Percentiles rank a stretch among this genome's conserved stretches.
phyloP scores from a whole-genome alignment of 83 land plant genomes.

The Thuja plicata region DNA sequence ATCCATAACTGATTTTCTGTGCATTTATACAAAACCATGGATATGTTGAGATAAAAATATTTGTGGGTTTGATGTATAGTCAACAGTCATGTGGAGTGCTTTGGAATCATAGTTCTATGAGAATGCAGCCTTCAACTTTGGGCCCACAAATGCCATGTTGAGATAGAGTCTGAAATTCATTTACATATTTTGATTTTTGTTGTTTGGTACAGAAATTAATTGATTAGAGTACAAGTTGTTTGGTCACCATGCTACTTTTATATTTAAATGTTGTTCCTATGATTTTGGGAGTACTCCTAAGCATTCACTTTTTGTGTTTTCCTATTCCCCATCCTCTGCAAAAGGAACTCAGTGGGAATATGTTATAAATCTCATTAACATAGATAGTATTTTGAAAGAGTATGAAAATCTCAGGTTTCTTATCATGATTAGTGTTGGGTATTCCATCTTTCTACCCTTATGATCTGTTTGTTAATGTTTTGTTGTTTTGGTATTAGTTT shows the following conservation, averaged over 20 bases:
- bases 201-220: background rate
- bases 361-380: too few relatives aligned
- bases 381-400: too few relatives aligned
- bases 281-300: background rate
- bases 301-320: background rate
- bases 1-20: background rate
- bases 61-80: background rate
- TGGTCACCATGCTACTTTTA: background rate
- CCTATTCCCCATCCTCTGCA: too few relatives aligned
- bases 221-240: background rate
- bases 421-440: too few relatives aligned
- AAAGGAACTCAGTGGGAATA: too few relatives aligned
- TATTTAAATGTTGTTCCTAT: background rate
- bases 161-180: background rate
- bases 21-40: background rate
- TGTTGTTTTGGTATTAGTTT: too few relatives aligned
- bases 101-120: background rate
- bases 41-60: too few relatives aligned
- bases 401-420: too few relatives aligned
- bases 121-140: background rate
- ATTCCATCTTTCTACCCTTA: too few relatives aligned
- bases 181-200: background rate
- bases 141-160: background rate
- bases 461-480: too few relatives aligned
- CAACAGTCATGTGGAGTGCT: background rate